phyloP scores from a whole-genome alignment of 164 flowering plant genomes.

The Tetracentron sinense region DNA sequence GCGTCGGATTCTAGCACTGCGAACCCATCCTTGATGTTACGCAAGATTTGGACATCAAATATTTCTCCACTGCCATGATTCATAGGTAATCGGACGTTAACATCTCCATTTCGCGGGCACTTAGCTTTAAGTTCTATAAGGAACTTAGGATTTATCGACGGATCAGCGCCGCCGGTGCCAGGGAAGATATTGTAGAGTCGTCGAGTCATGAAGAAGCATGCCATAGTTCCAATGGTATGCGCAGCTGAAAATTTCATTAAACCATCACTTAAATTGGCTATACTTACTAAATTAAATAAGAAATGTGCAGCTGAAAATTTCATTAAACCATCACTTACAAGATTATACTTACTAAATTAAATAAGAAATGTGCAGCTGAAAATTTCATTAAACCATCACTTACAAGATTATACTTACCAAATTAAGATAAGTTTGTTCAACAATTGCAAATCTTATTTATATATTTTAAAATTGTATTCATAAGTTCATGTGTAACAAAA shows the following conservation, averaged over 20 bases:
- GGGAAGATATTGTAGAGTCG: constrained; percentile 62
- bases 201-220: constrained; percentile 75
- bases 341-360: background rate
- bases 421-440: no score
- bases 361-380: no score
- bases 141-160: constrained; percentile 51
- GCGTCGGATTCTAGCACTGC: constrained; percentile 77
- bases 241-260: constrained; percentile 46
- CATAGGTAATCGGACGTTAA: constrained; percentile 40
- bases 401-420: background rate
- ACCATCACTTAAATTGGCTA: background rate
- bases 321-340: background rate
- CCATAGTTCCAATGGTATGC: constrained; percentile 82
- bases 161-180: constrained; percentile 49
- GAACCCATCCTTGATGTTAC: constrained; percentile 58
- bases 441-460: no score
- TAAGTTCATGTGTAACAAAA: no score
- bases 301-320: constrained; percentile 48
- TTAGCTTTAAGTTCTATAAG: constrained; percentile 40
- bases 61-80: constrained; percentile 40
- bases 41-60: constrained; percentile 48
- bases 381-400: background rate
- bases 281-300: no score
- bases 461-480: no score
- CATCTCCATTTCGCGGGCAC: constrained; percentile 58